Evolutionary conservation across 2,329 filamentous ascomycete genomes (phyloP), one percentile per base, ranked within the genome.

Genomic region (Tolypocladium ovalisporum): DNA sequence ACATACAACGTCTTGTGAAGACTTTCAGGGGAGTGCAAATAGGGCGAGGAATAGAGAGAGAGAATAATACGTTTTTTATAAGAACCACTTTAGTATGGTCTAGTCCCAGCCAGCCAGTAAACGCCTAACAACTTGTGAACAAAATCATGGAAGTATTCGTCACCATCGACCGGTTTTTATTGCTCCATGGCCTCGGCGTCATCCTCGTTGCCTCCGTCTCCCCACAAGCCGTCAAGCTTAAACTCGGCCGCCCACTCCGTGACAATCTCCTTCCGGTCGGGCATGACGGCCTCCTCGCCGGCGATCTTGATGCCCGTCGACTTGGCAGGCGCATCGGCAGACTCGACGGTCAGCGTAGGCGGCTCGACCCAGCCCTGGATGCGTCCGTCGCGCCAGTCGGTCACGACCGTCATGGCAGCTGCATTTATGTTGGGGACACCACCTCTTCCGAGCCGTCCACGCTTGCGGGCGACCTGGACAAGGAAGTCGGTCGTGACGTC

Each of bases 241-340:
- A 99, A 97, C 73, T 97, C 93, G 66, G 89, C 85, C 9, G 92
- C 89, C 91, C 93, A 96, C 70, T 95, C 87, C 13, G 87, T 89
- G 57, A 97, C 91, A 70, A 97, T 90, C 73, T 90, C 76, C 77
- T 95, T 91, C 71, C 95, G 85, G 63, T 90, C 84, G 61, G 81
- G 78, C 63, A 77, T 70, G 56, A 76, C 71, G 55, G 76, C 74
- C 56, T 78, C 73, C 59, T 78, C 73, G 54, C 72, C 71, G 10
- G 67, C 71, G 51, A 71, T 70, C 66, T 68, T 71, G 61, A 75
- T 64, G 13, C 64, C 66, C n/a, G n/a, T n/a, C n/a, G 68, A 63
- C 44, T 68, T 73, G 6, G 65, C 64, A 2, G 68, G 62, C 8
- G 65, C 65, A 3, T 65, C 63, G 55, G 58, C 54, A 13, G 66